Conservation (phyloP, 2,329 filamentous ascomycete genomes). For the Arthrobotrys entomopaga region DNA sequence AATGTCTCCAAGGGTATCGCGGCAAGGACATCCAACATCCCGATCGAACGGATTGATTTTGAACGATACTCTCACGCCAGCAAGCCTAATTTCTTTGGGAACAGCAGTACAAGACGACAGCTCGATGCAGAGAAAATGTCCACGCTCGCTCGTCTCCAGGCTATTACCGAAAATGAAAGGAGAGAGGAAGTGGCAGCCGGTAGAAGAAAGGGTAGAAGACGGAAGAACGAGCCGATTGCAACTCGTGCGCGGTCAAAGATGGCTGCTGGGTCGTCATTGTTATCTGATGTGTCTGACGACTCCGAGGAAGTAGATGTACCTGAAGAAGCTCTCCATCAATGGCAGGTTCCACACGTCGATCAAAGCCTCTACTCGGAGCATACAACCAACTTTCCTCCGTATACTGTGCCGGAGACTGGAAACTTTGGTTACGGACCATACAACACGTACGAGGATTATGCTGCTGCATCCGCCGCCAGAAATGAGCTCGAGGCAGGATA, state of each 20-base stretch:
- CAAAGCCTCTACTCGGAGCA: constrained; percentile 16
- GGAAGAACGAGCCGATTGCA: constrained; percentile 11
- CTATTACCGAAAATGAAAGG: constrained; percentile 53
- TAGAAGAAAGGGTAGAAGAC: constrained; percentile 19
- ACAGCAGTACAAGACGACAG: constrained; percentile 37
- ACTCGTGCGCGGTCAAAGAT: constrained; percentile 31
- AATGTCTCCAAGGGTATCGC: constrained; percentile 33
- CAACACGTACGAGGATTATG: constrained; percentile 28
- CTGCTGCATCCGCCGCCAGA: constrained; percentile 28
- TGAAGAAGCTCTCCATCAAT: constrained; percentile 13
- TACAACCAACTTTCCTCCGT: constrained; percentile 43
- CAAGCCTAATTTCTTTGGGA: constrained; percentile 24
- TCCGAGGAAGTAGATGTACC: constrained; percentile 6
- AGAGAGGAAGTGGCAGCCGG: constrained; percentile 22
- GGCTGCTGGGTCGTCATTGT: background rate
- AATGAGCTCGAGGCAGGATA: constrained; percentile 29
- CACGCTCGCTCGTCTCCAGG: constrained; percentile 49
- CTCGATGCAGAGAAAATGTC: constrained; percentile 54
- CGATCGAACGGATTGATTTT: constrained; percentile 50
- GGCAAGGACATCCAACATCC: constrained; percentile 25
- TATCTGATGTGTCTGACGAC: constrained; percentile 27
- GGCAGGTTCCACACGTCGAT: constrained; percentile 27
- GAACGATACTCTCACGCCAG: constrained; percentile 43
- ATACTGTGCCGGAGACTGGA: constrained; percentile 38
- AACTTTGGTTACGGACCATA: constrained; percentile 18